Percentiles rank a stretch among this genome's conserved stretches.
Conservation (phyloP, 1,284 basidiomycete species). For the Lentinula novae-zelandiae region DNA sequence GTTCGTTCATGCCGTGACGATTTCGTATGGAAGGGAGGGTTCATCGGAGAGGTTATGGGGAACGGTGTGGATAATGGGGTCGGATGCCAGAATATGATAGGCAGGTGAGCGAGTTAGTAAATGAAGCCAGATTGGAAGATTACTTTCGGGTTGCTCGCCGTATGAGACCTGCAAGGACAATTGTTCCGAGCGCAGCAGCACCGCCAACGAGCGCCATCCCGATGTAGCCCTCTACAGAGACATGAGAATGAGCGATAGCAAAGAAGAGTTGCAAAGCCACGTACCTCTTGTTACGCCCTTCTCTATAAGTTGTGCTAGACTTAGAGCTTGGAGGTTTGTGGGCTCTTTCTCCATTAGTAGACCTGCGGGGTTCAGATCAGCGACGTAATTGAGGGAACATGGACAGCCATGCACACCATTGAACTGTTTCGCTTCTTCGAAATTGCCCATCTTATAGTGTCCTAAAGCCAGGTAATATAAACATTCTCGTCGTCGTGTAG, state of each 20-base stretch:
- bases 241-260: conserved; percentile 8
- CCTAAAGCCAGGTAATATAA: conserved; percentile 96
- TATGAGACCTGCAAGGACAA: conserved; percentile 80
- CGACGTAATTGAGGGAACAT: conserved; percentile 6
- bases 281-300: conserved; percentile 82
- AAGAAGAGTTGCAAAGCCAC: not conserved
- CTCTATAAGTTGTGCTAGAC: conserved; percentile 83
- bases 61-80: not conserved
- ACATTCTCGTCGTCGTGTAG: conserved; percentile 88
- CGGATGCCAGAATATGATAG: conserved; percentile 6
- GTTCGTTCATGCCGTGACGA: not conserved
- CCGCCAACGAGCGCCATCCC: conserved; percentile 95
- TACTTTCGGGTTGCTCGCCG: conserved; percentile 80
- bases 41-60: too few species aligned
- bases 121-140: conserved; percentile 18
- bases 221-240: conserved; percentile 75
- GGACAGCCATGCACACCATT: conserved; percentile 59
- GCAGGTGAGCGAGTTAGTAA: conserved; percentile 17
- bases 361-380: conserved; percentile 40
- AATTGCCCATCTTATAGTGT: conserved; percentile 97
- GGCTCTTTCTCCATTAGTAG: conserved; percentile 93
- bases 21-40: not conserved
- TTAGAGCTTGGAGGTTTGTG: conserved; percentile 90
- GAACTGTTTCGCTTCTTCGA: conserved; percentile 89
- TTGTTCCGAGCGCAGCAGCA: conserved; percentile 80